These are phyloP conservation scores for Candida cerambycidarum DNA, from an alignment of 805 yeast species.

Conservation along the genomic window DNA sequence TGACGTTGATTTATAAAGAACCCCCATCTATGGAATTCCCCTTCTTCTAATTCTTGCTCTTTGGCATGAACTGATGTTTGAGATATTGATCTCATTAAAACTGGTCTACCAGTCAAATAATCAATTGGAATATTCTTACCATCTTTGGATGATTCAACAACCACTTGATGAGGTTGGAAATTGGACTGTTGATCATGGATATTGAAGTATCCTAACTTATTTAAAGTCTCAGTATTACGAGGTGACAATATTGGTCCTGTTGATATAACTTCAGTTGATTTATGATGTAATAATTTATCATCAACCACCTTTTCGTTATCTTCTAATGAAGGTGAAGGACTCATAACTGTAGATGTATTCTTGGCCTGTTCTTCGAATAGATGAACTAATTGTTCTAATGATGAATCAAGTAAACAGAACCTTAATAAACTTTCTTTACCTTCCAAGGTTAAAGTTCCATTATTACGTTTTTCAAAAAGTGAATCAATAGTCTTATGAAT, in stretches of 20 bases:
- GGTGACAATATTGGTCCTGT: slow-evolving; percentile 56
- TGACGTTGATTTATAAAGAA: slow-evolving; percentile 68
- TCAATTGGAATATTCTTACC: slow-evolving; percentile 59
- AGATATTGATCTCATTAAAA: slow-evolving; percentile 60
- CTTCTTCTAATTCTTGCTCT: slow-evolving; percentile 86
- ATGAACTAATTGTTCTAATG: slow-evolving; percentile 52
- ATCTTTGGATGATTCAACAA: slow-evolving; percentile 58
- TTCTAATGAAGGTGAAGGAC: slow-evolving; percentile 21
- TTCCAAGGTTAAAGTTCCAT: slow-evolving; percentile 49
- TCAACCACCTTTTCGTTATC: neutral
- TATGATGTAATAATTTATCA: slow-evolving; percentile 41
- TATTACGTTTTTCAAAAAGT: slow-evolving; percentile 45
- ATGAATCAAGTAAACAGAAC: slow-evolving; percentile 54
- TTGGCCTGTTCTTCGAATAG: slow-evolving; percentile 45
- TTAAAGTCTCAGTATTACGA: slow-evolving; percentile 25
- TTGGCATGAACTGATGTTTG: slow-evolving; percentile 68
- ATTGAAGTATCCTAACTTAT: slow-evolving; percentile 22
- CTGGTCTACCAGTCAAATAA: slow-evolving; percentile 69
- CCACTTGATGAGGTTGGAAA: slow-evolving; percentile 68
- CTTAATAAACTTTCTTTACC: slow-evolving; percentile 55
- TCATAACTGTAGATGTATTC: slow-evolving; percentile 10
- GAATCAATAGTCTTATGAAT: slow-evolving; percentile 53
- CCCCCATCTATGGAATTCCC: slow-evolving; percentile 87
- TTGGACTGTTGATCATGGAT: slow-evolving; percentile 20
- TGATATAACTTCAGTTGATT: slow-evolving; percentile 50